Evolutionary conservation across 192 early-diverging fungal species (phyloP), one percentile per base, ranked within the genome.

Genomic region (Coemansia sp.): DNA sequence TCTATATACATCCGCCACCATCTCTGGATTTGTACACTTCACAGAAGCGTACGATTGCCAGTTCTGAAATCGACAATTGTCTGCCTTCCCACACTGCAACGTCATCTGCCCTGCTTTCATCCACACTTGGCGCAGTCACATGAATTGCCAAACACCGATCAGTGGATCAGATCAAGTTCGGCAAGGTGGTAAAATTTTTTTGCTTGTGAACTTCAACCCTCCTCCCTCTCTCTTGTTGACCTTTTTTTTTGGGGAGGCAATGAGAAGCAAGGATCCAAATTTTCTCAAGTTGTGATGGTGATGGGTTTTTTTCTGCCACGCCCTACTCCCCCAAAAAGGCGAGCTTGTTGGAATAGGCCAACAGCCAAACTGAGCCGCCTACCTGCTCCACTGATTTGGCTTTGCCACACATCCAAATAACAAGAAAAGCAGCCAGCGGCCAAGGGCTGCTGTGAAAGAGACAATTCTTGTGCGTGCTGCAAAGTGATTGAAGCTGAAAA

Each of bases 111-210:
- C 39, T n/a, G n/a, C n/a, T n/a, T n/a, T n/a, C n/a, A n/a, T n/a
- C n/a, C n/a, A n/a, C n/a, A n/a, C n/a, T 13, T 42, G 39, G 15
- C 39, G 15, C 39, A 15, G 39, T 66, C 49, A 65, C 52, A 43
- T 37, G 51, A 65, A 35, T 25, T 51, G 56, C 6, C 52, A 43
- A 18, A 40, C 33, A 34, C 8, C 33, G 33, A 42, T 15, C 39
- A 15, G 39, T 15, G 39, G 15, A 42, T 42, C 39, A 42, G 15
- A 42, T 42, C 39, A 42, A 15, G 15, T 13, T 42, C 6, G 2
- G 2, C n/a, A n/a, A n/a, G 49, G 21, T 28, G 29, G 12, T 15
- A 9, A 34, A 65, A 65, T 57, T 65, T 65, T 55, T 55, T 65
- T 2, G 52, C 45, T n/a, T n/a, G n/a, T n/a, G n/a, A n/a, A n/a